Conservation (phyloP, 768 basidiomycete species). For the Russula sp. region DNA sequence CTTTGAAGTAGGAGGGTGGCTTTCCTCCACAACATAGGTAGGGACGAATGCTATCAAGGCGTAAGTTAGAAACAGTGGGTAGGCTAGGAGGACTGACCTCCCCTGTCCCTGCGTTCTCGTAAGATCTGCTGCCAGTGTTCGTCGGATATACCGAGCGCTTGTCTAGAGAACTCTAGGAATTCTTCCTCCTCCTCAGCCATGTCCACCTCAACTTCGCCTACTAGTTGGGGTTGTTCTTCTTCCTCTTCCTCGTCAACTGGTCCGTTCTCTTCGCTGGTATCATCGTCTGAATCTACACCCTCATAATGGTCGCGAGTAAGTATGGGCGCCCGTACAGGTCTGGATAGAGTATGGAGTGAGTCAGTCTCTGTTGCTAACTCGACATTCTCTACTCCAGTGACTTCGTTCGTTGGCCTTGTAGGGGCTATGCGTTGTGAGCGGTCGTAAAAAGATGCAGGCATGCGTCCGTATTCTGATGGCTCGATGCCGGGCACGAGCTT, state of each 20-base stretch:
- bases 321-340: slow-evolving; percentile 67
- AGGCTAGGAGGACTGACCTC: slow-evolving; percentile 53
- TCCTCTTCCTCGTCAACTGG: slow-evolving; percentile 57
- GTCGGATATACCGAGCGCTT: slow-evolving; percentile 82
- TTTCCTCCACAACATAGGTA: slow-evolving; percentile 18
- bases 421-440: slow-evolving; percentile 65
- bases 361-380: background rate
- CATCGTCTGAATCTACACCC: slow-evolving; percentile 90
- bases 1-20: slow-evolving; percentile 1
- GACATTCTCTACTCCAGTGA: slow-evolving; percentile 28
- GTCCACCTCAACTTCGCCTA: slow-evolving; percentile 80
- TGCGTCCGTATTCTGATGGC: slow-evolving; percentile 82
- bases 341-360: slow-evolving; percentile 20
- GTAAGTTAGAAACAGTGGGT: background rate
- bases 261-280: slow-evolving; percentile 60
- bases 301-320: slow-evolving; percentile 82
- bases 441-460: slow-evolving; percentile 63
- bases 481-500: slow-evolving; percentile 76
- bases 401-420: slow-evolving; percentile 40
- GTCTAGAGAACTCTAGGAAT: slow-evolving; percentile 91
- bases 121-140: slow-evolving; percentile 89
- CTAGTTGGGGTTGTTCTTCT: slow-evolving; percentile 77
- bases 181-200: slow-evolving; percentile 94
- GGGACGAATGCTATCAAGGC: slow-evolving; percentile 27
- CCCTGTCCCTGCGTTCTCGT: slow-evolving; percentile 65